Evolutionary conservation across 140 eudicot species (phyloP).

Genomic region (Erigeron philadelphicus): DNA sequence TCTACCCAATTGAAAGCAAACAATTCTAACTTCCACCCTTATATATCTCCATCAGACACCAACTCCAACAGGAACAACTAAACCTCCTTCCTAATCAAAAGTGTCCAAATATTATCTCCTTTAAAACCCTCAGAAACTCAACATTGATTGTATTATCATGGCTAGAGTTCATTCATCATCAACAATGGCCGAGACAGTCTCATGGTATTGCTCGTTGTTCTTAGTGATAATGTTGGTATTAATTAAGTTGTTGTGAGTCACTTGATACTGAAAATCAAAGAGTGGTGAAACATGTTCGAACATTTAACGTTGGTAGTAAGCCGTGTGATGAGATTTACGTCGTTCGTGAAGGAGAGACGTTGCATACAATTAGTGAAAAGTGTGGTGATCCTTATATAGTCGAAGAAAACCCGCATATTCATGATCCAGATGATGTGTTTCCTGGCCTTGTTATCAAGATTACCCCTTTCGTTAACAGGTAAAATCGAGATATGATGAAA

Average conservation of each 20-base stretch:
- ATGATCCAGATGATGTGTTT: constrained; percentile 69
- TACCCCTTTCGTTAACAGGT: constrained; percentile 34
- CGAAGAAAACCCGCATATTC: constrained; percentile 65
- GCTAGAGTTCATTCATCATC: constrained; percentile 35
- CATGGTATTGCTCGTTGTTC: constrained; percentile 57
- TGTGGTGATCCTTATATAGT: constrained; percentile 68
- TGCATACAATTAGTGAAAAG: constrained; percentile 57
- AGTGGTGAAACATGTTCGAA: constrained; percentile 14
- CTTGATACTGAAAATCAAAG: constrained; percentile 32
- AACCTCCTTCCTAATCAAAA: constrained; percentile 31
- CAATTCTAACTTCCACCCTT: constrained; percentile 45
- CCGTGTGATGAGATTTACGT: constrained; percentile 61
- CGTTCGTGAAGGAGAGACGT: constrained; percentile 58
- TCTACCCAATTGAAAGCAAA: constrained; percentile 42
- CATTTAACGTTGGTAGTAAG: not conserved
- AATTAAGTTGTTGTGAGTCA: constrained; percentile 59
- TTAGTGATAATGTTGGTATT: constrained; percentile 59
- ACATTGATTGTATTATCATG: constrained; percentile 27
- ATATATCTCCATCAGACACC: constrained; percentile 25
- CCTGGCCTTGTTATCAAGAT: constrained; percentile 61
- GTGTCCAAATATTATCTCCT: constrained; percentile 8
- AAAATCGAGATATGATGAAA: not conserved
- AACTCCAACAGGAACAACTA: constrained; percentile 47
- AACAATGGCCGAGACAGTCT: constrained; percentile 47
- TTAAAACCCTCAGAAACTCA: constrained; percentile 11